Conservation (phyloP, 768 basidiomycete species). For the Mycena capillaripes region DNA sequence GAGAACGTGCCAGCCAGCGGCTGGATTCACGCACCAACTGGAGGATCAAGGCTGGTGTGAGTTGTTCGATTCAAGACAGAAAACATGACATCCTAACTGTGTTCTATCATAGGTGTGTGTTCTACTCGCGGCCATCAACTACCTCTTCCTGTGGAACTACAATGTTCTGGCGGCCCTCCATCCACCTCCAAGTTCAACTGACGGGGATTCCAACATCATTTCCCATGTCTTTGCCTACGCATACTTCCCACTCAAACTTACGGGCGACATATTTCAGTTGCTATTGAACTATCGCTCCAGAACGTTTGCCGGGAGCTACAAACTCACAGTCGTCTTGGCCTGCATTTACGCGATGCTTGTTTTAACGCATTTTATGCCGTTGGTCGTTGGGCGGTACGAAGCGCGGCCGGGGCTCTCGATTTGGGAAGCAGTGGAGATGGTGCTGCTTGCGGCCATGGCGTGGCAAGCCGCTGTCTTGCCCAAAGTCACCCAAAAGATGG, state of each 20-base stretch:
- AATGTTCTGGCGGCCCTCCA: not conserved
- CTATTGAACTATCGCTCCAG: constrained; percentile 9
- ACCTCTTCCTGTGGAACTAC: not conserved
- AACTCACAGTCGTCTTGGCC: not conserved
- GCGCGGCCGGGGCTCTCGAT: too few relatives aligned
- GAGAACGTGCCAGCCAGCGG: too few relatives aligned
- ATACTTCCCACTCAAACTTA: not conserved
- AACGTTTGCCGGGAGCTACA: constrained; percentile 10
- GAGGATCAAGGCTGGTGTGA: too few relatives aligned
- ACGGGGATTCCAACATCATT: not conserved
- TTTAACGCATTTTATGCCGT: not conserved
- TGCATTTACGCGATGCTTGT: not conserved
- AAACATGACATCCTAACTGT: too few relatives aligned
- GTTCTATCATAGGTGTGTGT: too few relatives aligned
- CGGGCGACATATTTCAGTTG: not conserved
- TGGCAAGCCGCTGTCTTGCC: constrained; percentile 30
- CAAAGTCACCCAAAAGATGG: constrained; percentile 21
- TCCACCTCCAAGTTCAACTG: not conserved
- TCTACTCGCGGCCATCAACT: not conserved
- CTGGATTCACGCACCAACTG: too few relatives aligned
- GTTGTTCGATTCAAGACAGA: too few relatives aligned
- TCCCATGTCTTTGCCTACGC: not conserved
- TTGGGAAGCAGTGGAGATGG: not conserved
- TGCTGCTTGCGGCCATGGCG: not conserved
- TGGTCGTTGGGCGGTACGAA: not conserved